phyloP scores from a whole-genome alignment of 2,329 filamentous ascomycete species.

The Ophiostoma triangulosporum region DNA sequence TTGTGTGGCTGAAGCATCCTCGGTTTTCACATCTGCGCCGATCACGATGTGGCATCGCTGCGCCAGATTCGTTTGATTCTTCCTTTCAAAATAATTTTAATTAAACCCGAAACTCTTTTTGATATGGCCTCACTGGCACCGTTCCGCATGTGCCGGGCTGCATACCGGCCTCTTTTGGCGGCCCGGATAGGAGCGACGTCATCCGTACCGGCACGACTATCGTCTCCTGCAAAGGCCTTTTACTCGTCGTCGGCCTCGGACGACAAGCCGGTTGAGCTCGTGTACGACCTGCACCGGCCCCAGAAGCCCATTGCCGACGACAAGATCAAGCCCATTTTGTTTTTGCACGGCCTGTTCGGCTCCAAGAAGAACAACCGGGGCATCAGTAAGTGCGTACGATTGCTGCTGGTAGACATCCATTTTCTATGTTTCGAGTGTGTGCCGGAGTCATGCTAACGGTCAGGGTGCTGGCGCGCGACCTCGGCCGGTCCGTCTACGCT shows the following conservation, averaged over 20 bases:
- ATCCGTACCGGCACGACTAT: neutral
- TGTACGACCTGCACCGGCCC: slow-evolving; percentile 55
- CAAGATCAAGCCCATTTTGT: slow-evolving; percentile 53
- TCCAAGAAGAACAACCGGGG: slow-evolving; percentile 90
- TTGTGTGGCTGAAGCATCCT: neutral
- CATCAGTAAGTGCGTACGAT: slow-evolving; percentile 73
- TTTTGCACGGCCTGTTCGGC: slow-evolving; percentile 87
- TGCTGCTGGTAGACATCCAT: no score
- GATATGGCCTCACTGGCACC: neutral
- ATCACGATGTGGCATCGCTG: neutral
- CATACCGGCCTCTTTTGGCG: neutral
- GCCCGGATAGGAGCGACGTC: neutral
- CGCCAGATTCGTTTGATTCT: neutral
- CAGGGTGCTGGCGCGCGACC: slow-evolving; percentile 67
- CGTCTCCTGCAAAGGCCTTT: neutral
- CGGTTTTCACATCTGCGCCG: neutral
- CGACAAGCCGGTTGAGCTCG: slow-evolving; percentile 27
- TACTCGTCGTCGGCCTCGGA: slow-evolving; percentile 3
- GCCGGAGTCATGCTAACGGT: neutral
- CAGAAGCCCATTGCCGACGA: slow-evolving; percentile 28
- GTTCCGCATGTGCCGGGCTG: slow-evolving; percentile 1
- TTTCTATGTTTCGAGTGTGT: neutral
- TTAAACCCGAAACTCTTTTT: neutral
- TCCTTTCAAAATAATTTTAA: neutral
- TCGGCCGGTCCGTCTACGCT: slow-evolving; percentile 69